Evolutionary conservation across 805 yeast species (phyloP).

Genomic region (Candida silvicultrix): DNA sequence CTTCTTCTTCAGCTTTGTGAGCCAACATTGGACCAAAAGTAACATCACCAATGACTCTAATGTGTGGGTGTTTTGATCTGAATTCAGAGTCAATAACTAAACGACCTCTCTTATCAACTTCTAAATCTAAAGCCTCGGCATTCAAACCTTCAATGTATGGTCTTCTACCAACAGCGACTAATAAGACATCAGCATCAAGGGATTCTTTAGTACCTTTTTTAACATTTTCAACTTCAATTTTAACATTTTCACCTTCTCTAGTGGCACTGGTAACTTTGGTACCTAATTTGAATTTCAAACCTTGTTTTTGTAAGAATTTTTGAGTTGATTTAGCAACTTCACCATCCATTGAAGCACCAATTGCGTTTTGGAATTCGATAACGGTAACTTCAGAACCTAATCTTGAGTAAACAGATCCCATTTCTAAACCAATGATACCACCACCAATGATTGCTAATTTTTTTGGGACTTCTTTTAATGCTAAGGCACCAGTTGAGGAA

Average conservation of each 20-base stretch:
- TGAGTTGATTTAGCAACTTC: conserved; percentile 90
- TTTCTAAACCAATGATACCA: conserved; percentile 98
- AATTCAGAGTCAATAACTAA: conserved; percentile 90
- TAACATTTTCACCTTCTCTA: conserved; percentile 83
- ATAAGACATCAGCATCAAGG: conserved; percentile 83
- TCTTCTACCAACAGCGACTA: conserved; percentile 98
- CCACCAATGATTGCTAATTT: conserved; percentile 92
- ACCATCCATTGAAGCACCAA: conserved; percentile 98
- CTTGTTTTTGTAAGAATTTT: conserved; percentile 90
- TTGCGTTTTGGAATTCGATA: conserved; percentile 80
- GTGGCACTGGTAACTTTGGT: conserved; percentile 87
- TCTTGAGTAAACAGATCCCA: conserved; percentile 97
- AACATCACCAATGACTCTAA: conserved; percentile 96
- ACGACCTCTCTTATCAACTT: conserved; percentile 87
- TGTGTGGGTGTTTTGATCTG: conserved; percentile 87
- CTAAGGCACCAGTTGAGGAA: conserved; percentile 87
- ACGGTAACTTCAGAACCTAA: conserved; percentile 94
- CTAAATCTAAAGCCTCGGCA: conserved; percentile 85
- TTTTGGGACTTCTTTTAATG: conserved; percentile 87
- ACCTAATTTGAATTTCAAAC: conserved; percentile 85
- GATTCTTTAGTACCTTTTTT: conserved; percentile 77
- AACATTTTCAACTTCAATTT: conserved; percentile 82
- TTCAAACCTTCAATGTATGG: conserved; percentile 89
- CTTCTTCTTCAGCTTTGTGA: conserved; percentile 99
- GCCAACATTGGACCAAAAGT: conserved; percentile 99